A percentile compares a stretch with the other conserved stretches of the same genome.
These are phyloP conservation scores for Reticulascus tulasneorum DNA, from an alignment of 2,329 filamentous ascomycete species.

Conservation along the genomic window DNA sequence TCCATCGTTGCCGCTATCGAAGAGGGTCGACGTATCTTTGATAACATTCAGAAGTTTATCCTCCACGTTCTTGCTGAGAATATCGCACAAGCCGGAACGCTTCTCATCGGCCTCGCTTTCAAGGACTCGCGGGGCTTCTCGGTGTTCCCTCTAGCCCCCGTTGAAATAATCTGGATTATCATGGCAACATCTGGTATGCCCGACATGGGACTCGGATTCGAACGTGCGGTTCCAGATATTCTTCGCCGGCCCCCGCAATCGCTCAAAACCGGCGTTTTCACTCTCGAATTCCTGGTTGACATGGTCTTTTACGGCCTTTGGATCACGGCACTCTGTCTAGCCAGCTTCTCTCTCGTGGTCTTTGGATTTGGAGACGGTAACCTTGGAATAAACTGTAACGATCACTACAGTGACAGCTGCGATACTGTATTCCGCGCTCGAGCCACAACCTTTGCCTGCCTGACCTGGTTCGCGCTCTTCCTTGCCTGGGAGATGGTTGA, in stretches of 20 bases:
- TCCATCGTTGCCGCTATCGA: conserved; percentile 68
- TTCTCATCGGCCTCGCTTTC: conserved; percentile 69
- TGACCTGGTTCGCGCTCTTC: conserved; percentile 75
- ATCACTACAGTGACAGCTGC: conserved; percentile 48
- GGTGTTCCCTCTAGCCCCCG: conserved; percentile 68
- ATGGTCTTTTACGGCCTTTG: conserved; percentile 66
- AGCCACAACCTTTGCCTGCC: conserved; percentile 67
- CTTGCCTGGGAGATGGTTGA: conserved; percentile 76
- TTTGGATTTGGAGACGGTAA: conserved; percentile 55
- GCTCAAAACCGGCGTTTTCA: conserved; percentile 60
- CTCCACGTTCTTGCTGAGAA: conserved; percentile 67
- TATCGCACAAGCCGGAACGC: conserved; percentile 64
- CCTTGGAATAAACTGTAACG: conserved; percentile 59
- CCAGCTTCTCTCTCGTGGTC: conserved; percentile 60
- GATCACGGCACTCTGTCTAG: conserved; percentile 62
- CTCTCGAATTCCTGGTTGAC: conserved; percentile 60
- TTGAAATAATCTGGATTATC: conserved; percentile 80
- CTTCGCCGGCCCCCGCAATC: conserved; percentile 64
- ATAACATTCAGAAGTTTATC: conserved; percentile 74
- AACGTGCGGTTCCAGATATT: conserved; percentile 65
- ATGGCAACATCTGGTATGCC: conserved; percentile 74
- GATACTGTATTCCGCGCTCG: conserved; percentile 66
- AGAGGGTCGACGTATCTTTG: conserved; percentile 68
- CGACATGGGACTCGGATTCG: conserved; percentile 74
- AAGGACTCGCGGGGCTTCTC: conserved; percentile 62